phyloP scores from a whole-genome alignment of 305 asterid species.

The Petunia hybrid region DNA sequence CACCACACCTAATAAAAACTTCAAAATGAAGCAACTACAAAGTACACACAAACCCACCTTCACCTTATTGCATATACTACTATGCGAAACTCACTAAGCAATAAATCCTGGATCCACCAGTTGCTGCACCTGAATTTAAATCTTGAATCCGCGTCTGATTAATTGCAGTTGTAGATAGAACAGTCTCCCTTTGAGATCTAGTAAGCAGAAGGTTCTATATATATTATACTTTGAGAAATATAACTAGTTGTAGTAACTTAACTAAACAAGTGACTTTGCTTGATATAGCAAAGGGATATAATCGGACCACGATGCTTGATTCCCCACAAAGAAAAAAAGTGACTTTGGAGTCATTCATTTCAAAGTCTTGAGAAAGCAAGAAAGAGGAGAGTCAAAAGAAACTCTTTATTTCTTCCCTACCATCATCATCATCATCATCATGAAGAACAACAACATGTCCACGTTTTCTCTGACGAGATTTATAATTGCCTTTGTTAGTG shows the following conservation, averaged over 20 bases:
- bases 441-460: neutral
- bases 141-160: too few species aligned
- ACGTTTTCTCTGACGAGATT: conserved; percentile 19
- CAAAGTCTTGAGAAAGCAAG: neutral
- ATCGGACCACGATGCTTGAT: conserved; percentile 34
- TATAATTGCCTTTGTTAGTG: neutral
- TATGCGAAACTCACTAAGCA: too few species aligned
- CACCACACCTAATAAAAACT: neutral
- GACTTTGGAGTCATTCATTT: conserved; percentile 15
- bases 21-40: neutral
- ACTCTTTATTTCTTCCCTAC: neutral
- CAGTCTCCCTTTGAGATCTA: neutral
- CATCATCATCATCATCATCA: neutral
- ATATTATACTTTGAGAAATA: too few species aligned
- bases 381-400: neutral
- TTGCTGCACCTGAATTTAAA: too few species aligned
- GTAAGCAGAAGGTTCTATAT: neutral
- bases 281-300: conserved; percentile 26
- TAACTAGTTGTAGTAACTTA: neutral
- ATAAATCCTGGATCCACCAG: too few species aligned
- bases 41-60: neutral
- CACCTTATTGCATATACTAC: neutral
- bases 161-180: too few species aligned
- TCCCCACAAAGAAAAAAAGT: conserved; percentile 21
- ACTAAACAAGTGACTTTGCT: conserved; percentile 5